Evolutionary conservation across 345 rosid genomes (phyloP).

Genomic region (Aurinia saxatilis): DNA sequence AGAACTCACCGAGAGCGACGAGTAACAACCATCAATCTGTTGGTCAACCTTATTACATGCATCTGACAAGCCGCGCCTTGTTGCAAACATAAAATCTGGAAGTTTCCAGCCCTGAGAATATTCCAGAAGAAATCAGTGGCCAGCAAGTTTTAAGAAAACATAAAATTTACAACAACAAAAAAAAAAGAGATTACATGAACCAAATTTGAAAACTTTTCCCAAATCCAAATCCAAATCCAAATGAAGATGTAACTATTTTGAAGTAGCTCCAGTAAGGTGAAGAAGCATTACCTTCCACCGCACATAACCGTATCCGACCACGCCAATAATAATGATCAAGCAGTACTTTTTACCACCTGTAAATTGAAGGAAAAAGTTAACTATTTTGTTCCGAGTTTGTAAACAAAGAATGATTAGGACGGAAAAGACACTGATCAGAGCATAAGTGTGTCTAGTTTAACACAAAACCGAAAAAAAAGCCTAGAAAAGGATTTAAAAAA

Average conservation of each 20-base stretch:
- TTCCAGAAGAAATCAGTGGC: neutral
- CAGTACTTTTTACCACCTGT: conserved; percentile 4
- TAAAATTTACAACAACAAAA: neutral
- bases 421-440: too few relatives aligned
- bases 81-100: conserved; percentile 93
- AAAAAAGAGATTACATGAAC: neutral
- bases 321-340: neutral
- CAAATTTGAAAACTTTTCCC: neutral
- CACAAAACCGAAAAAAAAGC: too few relatives aligned
- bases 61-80: conserved; percentile 80
- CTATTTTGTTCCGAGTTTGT: neutral
- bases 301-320: neutral
- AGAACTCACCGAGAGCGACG: conserved; percentile 56
- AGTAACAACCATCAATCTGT: conserved; percentile 67
- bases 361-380: neutral
- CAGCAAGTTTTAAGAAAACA: neutral
- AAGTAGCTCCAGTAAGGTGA: neutral
- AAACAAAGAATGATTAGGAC: neutral
- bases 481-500: neutral
- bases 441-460: too few relatives aligned
- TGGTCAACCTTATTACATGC: conserved; percentile 67
- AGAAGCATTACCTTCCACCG: neutral
- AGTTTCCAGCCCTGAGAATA: conserved; percentile 80
- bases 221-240: neutral
- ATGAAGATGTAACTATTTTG: neutral